A percentile compares a stretch with the other conserved stretches of the same genome.
These are phyloP conservation scores for Populus pruinosa DNA, from an alignment of 345 rosid genomes.

Conservation along the genomic window DNA sequence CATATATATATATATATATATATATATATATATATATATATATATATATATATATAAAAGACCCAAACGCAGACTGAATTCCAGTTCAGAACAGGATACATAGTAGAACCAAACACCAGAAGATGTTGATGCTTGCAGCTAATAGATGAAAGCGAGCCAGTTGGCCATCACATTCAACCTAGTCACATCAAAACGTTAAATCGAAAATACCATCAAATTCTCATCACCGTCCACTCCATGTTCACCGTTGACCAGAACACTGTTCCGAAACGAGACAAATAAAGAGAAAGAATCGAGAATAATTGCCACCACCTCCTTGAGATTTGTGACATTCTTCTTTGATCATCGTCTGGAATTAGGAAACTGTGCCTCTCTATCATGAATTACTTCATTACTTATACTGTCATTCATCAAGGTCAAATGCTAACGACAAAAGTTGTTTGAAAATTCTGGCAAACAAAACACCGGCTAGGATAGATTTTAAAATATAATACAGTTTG, in stretches of 20 bases:
- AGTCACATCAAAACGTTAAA: conserved; percentile 8
- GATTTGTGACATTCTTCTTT: no score
- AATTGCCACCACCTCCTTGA: neutral
- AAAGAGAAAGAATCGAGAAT: neutral
- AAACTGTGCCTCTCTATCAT: no score
- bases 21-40: no score
- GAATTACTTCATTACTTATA: no score
- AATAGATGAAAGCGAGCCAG: neutral
- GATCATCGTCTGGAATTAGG: no score
- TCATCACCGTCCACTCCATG: conserved; percentile 14
- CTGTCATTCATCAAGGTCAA: no score
- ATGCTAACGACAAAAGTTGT: no score
- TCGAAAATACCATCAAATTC: conserved; percentile 7
- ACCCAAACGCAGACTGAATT: neutral
- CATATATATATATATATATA: no score
- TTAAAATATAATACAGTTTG: no score
- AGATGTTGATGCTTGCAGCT: neutral
- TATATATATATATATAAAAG: no score
- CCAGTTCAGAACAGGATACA: neutral
- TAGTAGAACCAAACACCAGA: neutral
- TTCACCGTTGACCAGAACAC: conserved; percentile 31
- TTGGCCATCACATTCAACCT: neutral
- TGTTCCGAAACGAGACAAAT: neutral
- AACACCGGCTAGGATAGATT: no score
- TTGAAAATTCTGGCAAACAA: no score